phyloP scores from a whole-genome alignment of 495 filamentous ascomycete genomes.

The Apodospora peruviana region DNA sequence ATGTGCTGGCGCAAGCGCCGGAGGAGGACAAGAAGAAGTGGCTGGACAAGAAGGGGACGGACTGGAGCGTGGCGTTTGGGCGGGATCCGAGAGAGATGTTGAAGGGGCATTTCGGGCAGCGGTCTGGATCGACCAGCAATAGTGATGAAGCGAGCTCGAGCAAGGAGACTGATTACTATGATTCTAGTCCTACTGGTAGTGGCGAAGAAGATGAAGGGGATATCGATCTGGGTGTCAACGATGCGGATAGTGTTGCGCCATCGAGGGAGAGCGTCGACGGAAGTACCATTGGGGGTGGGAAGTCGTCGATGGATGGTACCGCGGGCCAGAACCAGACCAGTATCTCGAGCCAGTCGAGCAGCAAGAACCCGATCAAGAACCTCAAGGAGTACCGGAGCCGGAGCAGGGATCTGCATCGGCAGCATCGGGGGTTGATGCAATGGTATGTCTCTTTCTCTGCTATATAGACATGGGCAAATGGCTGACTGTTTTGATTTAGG shows the following conservation, averaged over 20 bases:
- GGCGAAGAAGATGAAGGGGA: slow-evolving; percentile 16
- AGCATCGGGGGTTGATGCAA: slow-evolving; percentile 70
- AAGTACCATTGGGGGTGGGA: slow-evolving; percentile 1
- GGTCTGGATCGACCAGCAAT: slow-evolving; percentile 16
- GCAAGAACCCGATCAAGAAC: slow-evolving; percentile 39
- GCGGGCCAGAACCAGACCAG: slow-evolving; percentile 14
- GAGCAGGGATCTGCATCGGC: slow-evolving; percentile 54
- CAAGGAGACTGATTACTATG: slow-evolving; percentile 45
- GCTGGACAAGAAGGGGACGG: slow-evolving; percentile 71
- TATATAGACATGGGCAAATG: not conserved
- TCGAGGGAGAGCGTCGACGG: not conserved
- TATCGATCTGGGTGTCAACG: slow-evolving; percentile 41
- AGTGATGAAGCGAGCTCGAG: not conserved
- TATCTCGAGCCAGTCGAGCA: slow-evolving; percentile 12
- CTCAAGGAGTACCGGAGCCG: slow-evolving; percentile 50
- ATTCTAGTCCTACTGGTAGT: slow-evolving; percentile 26
- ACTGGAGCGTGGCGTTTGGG: slow-evolving; percentile 85
- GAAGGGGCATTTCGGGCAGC: slow-evolving; percentile 20
- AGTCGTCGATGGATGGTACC: slow-evolving; percentile 6
- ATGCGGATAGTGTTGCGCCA: slow-evolving; percentile 20
- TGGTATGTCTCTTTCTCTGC: slow-evolving; percentile 42
- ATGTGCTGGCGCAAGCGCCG: slow-evolving; percentile 66
- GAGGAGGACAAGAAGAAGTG: slow-evolving; percentile 69
- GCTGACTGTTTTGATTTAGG: slow-evolving; percentile 16
- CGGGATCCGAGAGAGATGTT: slow-evolving; percentile 49